Conservation (phyloP, 1,284 basidiomycete species). For the Anthracocystis setariae region DNA sequence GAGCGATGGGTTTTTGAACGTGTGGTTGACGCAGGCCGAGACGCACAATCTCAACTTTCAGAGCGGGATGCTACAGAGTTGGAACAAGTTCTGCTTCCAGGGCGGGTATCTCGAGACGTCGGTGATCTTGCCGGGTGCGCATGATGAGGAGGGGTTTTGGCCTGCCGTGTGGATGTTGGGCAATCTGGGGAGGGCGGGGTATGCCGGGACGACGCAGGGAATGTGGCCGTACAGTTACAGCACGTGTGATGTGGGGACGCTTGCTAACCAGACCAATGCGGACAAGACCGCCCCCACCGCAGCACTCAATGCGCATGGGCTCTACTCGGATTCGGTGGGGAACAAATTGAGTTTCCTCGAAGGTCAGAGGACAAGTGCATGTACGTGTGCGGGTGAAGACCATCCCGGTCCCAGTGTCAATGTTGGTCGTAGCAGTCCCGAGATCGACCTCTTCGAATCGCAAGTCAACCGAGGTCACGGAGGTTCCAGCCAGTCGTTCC, state of each 20-base stretch:
- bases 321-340: conserved; percentile 7
- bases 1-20: conserved; percentile 44
- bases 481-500: conserved; percentile 58
- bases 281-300: conserved; percentile 38
- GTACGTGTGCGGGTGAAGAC: conserved; percentile 58
- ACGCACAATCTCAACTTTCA: conserved; percentile 61
- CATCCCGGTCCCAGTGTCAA: conserved; percentile 30
- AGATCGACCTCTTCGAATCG: conserved; percentile 66
- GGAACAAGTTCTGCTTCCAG: conserved; percentile 65
- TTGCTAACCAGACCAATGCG: conserved; percentile 53
- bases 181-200: conserved; percentile 58
- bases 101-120: conserved; percentile 57
- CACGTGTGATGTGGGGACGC: conserved; percentile 60
- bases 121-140: conserved; percentile 45
- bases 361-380: conserved; percentile 48
- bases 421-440: conserved; percentile 61
- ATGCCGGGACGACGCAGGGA: conserved; percentile 61
- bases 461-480: conserved; percentile 63
- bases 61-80: conserved; percentile 59
- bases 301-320: conserved; percentile 24
- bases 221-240: conserved; percentile 68
- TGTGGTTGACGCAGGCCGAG: conserved; percentile 42
- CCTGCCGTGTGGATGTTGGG: conserved; percentile 65
- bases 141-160: conserved; percentile 69
- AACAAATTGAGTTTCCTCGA: conserved; percentile 35